Conservation (phyloP, 495 filamentous ascomycete species). For the Aspergillus affinis region DNA sequence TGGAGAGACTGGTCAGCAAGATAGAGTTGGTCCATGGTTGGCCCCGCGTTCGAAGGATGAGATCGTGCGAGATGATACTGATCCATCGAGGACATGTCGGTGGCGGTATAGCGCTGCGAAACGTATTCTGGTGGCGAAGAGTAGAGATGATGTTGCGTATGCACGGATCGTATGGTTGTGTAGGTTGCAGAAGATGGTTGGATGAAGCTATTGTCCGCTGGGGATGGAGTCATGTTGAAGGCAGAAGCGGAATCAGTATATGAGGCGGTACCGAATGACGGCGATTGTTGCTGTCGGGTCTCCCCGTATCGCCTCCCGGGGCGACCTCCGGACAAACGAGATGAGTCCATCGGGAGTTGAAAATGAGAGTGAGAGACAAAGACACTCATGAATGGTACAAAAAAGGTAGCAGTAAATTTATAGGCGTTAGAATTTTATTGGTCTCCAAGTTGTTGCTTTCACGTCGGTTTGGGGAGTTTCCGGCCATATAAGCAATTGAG, state of each 20-base stretch:
- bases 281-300: not conserved
- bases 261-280: not conserved
- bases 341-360: not conserved
- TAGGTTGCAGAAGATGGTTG: not conserved
- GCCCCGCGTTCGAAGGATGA: not conserved
- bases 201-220: not conserved
- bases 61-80: not conserved
- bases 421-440: not conserved
- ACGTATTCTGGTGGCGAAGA: not conserved
- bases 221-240: not conserved
- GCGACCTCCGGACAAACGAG: not conserved
- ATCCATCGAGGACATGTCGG: not conserved
- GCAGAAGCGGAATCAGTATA: not conserved
- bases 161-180: not conserved
- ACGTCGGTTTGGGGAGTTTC: not conserved
- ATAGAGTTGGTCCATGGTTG: not conserved
- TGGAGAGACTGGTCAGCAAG: not conserved
- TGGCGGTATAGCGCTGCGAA: slow-evolving; percentile 2
- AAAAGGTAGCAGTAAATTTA: not conserved
- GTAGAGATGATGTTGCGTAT: not conserved
- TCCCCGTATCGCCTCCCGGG: not conserved
- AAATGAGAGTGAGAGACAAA: not conserved
- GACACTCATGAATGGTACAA: not conserved
- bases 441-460: not conserved
- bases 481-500: slow-evolving; percentile 1